Conservation (phyloP, 108 stramenopile genomes). For the Nitzschia inconspicua region DNA sequence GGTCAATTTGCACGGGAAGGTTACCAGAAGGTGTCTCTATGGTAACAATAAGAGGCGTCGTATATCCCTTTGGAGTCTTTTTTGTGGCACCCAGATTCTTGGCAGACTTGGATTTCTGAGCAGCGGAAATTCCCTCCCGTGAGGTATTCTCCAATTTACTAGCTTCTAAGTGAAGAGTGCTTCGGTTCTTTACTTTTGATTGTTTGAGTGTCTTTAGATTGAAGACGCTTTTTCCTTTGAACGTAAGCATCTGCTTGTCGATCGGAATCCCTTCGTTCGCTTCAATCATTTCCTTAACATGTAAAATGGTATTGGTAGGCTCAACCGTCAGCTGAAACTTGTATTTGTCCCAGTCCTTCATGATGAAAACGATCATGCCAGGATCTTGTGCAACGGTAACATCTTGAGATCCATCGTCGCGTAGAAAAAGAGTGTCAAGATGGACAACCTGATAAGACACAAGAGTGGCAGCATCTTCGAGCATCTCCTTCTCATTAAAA, state of each 20-base stretch:
- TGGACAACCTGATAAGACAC: constrained; percentile 6
- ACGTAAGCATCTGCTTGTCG: constrained; percentile 10
- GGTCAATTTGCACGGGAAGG: no score
- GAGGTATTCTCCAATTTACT: neutral
- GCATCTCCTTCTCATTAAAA: constrained; percentile 11
- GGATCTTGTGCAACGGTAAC: neutral
- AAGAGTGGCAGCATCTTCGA: constrained; percentile 3
- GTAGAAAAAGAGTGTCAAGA: constrained; percentile 16
- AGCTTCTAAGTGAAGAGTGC: neutral
- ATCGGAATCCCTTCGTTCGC: neutral
- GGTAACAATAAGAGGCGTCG: constrained; percentile 3
- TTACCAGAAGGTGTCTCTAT: neutral
- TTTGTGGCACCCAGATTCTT: no score
- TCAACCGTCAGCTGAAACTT: constrained; percentile 6
- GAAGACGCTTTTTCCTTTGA: neutral
- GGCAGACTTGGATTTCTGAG: no score
- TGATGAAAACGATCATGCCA: constrained; percentile 10
- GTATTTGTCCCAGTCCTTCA: constrained; percentile 21
- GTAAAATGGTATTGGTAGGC: neutral
- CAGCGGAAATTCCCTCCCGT: neutral
- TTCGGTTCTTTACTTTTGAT: neutral
- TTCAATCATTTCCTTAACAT: constrained; percentile 21
- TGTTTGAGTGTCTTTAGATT: neutral
- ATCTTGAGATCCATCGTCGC: neutral
- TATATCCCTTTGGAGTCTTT: constrained; percentile 14